Conservation (phyloP, 805 yeast genomes). For the Pichia exigua region DNA sequence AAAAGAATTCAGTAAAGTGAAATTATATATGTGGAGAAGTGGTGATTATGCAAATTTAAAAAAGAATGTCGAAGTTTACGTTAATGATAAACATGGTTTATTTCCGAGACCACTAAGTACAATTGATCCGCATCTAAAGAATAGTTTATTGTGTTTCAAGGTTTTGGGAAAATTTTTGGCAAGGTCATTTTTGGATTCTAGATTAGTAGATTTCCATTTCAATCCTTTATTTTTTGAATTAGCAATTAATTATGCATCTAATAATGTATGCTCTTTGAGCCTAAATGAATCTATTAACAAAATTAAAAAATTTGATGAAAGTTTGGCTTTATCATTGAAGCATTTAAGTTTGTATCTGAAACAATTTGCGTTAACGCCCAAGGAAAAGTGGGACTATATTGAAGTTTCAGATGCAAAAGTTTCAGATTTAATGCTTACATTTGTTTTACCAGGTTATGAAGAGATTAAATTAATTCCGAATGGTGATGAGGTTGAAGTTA, state of each 20-base stretch:
- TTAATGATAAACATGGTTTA: conserved; percentile 43
- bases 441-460: conserved; percentile 71
- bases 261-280: not conserved
- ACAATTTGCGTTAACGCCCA: conserved; percentile 8
- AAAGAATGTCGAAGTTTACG: conserved; percentile 23
- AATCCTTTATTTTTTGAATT: conserved; percentile 62
- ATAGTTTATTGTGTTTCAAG: conserved; percentile 45
- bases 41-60: conserved; percentile 9
- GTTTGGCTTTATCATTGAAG: conserved; percentile 49
- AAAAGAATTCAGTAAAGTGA: conserved; percentile 54
- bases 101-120: conserved; percentile 60
- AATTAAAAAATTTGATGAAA: conserved; percentile 47
- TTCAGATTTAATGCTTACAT: conserved; percentile 51
- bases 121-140: conserved; percentile 30
- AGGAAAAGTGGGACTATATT: conserved; percentile 9
- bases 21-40: conserved; percentile 63
- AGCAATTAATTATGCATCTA: conserved; percentile 28
- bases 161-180: conserved; percentile 80
- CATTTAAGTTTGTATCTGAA: conserved; percentile 39
- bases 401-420: conserved; percentile 30
- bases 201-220: conserved; percentile 78
- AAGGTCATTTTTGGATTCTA: conserved; percentile 76
- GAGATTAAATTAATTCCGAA: conserved; percentile 46
- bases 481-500: conserved; percentile 48
- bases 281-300: conserved; percentile 25